A percentile compares a stretch with the other conserved stretches of the same genome.
These are phyloP conservation scores for Aphanomyces astaci DNA, from an alignment of 352 stramenopile species.

Conservation along the genomic window DNA sequence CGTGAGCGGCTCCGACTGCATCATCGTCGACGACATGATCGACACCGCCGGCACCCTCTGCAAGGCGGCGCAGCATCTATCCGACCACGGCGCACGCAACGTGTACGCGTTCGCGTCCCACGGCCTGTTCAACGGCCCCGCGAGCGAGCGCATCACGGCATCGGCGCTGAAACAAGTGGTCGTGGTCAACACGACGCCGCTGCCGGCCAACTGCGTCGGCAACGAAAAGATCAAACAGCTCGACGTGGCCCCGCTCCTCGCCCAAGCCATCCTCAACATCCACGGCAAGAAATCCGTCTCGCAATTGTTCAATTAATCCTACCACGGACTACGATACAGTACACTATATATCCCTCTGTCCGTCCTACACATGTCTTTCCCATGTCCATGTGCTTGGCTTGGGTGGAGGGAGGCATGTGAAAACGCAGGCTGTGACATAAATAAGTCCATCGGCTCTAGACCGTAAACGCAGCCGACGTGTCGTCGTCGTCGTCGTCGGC, in stretches of 20 bases:
- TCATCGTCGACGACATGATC: slow-evolving; percentile 99
- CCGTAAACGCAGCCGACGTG: background rate
- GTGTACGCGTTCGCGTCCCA: slow-evolving; percentile 99
- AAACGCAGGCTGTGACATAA: slow-evolving; percentile 1
- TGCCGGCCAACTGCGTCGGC: slow-evolving; percentile 78
- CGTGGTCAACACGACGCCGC: slow-evolving; percentile 84
- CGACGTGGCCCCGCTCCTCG: slow-evolving; percentile 95
- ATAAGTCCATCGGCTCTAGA: background rate
- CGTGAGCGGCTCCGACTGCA: slow-evolving; percentile 98
- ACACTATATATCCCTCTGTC: too few species aligned
- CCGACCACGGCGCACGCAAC: slow-evolving; percentile 91
- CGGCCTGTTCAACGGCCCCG: slow-evolving; percentile 93
- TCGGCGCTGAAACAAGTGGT: slow-evolving; percentile 88
- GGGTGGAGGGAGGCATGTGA: too few species aligned
- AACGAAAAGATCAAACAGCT: slow-evolving; percentile 98
- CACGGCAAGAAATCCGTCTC: slow-evolving; percentile 99
- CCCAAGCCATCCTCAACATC: slow-evolving; percentile 99
- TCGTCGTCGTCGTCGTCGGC: background rate
- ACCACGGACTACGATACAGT: too few species aligned
- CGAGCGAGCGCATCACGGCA: slow-evolving; percentile 84
- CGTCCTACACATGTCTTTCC: too few species aligned
- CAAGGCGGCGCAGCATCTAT: slow-evolving; percentile 96
- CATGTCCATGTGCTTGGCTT: too few species aligned
- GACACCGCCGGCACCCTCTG: slow-evolving; percentile 98
- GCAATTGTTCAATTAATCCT: slow-evolving; percentile 96